A percentile compares a stretch with the other conserved stretches of the same genome.
Evolutionary conservation across 2,329 filamentous ascomycete genomes (phyloP).

Genomic region (Epichloe hybrida): DNA sequence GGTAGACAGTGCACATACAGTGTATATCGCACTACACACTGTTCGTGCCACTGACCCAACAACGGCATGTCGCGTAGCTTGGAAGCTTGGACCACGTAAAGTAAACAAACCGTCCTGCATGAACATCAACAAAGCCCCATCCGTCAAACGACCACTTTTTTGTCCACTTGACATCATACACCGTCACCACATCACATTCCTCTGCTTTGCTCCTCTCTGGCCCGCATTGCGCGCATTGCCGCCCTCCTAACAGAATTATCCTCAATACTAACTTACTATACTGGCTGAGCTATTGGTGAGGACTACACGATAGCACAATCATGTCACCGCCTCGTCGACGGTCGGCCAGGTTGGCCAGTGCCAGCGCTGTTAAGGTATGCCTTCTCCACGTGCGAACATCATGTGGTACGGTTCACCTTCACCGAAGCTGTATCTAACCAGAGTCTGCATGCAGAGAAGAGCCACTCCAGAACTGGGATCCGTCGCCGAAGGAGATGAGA

Average conservation of each 20-base stretch:
- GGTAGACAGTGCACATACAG: neutral
- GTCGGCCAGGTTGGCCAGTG: constrained; percentile 29
- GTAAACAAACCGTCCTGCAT: constrained; percentile 15
- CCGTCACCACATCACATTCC: constrained; percentile 4
- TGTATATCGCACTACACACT: neutral
- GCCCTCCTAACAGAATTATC: constrained; percentile 1
- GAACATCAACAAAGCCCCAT: constrained; percentile 9
- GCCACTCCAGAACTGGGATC: constrained; percentile 24
- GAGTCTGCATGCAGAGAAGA: constrained; percentile 14
- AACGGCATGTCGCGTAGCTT: neutral
- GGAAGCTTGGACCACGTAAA: constrained; percentile 5
- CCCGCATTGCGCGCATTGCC: constrained; percentile 4
- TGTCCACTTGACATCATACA: constrained; percentile 8
- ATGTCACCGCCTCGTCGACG: constrained; percentile 31
- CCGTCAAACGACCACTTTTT: neutral
- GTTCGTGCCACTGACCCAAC: neutral
- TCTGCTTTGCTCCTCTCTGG: constrained; percentile 1
- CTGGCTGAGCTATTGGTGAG: neutral
- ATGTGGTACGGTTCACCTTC: neutral
- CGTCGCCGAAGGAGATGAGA: constrained; percentile 31
- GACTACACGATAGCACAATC: constrained; percentile 5
- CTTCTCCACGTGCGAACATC: constrained; percentile 6
- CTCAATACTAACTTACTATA: neutral
- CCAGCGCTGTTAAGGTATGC: constrained; percentile 24
- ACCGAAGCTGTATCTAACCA: neutral